These are phyloP conservation scores for Mycena citricolor DNA, from an alignment of 1,284 basidiomycete species.

Conservation along the genomic window DNA sequence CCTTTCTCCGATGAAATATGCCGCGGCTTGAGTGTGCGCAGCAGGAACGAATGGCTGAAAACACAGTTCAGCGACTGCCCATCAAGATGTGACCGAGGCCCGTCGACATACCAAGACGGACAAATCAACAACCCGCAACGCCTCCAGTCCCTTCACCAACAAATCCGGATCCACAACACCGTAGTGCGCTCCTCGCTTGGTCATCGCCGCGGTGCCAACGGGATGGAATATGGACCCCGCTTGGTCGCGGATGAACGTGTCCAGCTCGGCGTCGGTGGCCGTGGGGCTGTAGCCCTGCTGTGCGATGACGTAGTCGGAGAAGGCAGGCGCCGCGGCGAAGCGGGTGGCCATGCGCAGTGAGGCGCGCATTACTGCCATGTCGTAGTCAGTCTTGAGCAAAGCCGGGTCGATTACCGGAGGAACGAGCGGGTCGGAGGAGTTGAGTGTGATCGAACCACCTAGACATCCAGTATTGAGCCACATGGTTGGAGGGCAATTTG, in stretches of 20 bases:
- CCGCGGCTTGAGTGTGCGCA: conserved; percentile 21
- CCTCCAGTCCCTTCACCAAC: conserved; percentile 30
- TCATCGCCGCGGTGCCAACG: conserved; percentile 31
- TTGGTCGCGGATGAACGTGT: conserved; percentile 30
- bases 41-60: conserved; percentile 20
- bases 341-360: conserved; percentile 19
- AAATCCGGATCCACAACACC: conserved; percentile 39
- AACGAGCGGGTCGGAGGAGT: conserved; percentile 22
- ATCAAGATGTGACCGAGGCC: background rate
- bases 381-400: conserved; percentile 19
- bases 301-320: conserved; percentile 21
- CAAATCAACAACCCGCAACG: conserved; percentile 32
- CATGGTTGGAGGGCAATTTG: background rate
- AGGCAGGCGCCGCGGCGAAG: conserved; percentile 24
- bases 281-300: background rate
- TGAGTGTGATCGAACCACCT: conserved; percentile 26
- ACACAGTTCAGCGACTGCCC: background rate
- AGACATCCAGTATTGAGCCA: background rate
- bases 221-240: conserved; percentile 37
- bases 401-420: conserved; percentile 25
- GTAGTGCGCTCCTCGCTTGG: conserved; percentile 18
- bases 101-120: conserved; percentile 24
- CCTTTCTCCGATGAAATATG: conserved; percentile 23
- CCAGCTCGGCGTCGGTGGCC: conserved; percentile 33
- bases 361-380: conserved; percentile 22